A percentile compares a stretch with the other conserved stretches of the same genome.
phyloP scores from a whole-genome alignment of 1,139 yeast species.

The Suhomyces terraborum region DNA sequence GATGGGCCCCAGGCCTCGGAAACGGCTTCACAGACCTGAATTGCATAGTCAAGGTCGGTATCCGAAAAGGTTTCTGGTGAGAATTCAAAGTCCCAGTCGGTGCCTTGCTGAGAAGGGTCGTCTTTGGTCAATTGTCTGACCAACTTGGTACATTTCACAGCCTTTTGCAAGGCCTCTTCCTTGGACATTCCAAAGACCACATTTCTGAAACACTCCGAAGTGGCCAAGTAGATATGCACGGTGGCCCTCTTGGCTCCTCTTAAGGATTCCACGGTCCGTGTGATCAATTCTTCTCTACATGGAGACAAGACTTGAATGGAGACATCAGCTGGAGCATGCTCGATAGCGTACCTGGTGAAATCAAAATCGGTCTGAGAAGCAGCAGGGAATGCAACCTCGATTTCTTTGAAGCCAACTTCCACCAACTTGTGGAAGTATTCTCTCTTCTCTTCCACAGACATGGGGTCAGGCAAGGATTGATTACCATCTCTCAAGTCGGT shows the following conservation, averaged over 20 bases:
- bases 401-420: slow-evolving; percentile 94
- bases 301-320: slow-evolving; percentile 90
- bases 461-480: slow-evolving; percentile 96
- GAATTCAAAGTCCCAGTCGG: slow-evolving; percentile 88
- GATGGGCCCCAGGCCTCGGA: slow-evolving; percentile 91
- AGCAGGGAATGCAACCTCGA: slow-evolving; percentile 94
- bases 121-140: slow-evolving; percentile 87
- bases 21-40: slow-evolving; percentile 93
- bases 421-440: slow-evolving; percentile 81
- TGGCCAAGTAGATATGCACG: slow-evolving; percentile 87
- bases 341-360: slow-evolving; percentile 90
- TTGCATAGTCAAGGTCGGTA: slow-evolving; percentile 79
- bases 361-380: slow-evolving; percentile 97
- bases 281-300: slow-evolving; percentile 85
- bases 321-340: slow-evolving; percentile 91
- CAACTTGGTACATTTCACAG: slow-evolving; percentile 78
- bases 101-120: slow-evolving; percentile 68
- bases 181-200: slow-evolving; percentile 86
- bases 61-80: slow-evolving; percentile 96
- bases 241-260: slow-evolving; percentile 90
- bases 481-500: slow-evolving; percentile 97
- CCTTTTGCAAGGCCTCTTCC: slow-evolving; percentile 77
- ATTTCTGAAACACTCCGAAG: slow-evolving; percentile 87
- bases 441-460: slow-evolving; percentile 88
- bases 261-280: slow-evolving; percentile 85